Percentiles rank a stretch among this genome's conserved stretches.
phyloP scores from a whole-genome alignment of 2,329 filamentous ascomycete genomes.

The Apiospora koreana region DNA sequence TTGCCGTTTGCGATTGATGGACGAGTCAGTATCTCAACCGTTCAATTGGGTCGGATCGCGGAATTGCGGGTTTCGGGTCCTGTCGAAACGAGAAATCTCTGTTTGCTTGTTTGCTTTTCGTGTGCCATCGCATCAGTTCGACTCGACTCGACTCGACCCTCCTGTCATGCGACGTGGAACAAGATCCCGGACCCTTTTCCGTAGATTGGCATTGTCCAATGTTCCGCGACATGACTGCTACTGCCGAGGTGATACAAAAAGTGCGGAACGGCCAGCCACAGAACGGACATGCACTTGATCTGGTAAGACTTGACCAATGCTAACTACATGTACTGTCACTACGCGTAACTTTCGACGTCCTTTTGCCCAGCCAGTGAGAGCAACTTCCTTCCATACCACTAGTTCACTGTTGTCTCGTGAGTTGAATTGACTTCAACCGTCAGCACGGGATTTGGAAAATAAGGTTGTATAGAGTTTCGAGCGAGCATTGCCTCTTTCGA shows the following conservation, averaged over 20 bases:
- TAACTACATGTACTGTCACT: too few species aligned
- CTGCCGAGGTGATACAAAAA: background rate
- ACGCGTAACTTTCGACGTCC: background rate
- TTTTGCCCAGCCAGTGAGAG: background rate
- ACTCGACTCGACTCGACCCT: background rate
- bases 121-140: too few species aligned
- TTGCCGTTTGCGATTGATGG: background rate
- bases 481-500: background rate
- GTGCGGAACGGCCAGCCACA: conserved; percentile 2
- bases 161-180: background rate
- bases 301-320: background rate
- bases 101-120: too few species aligned
- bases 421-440: background rate
- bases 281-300: conserved; percentile 10
- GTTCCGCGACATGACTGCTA: background rate
- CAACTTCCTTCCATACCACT: too few species aligned
- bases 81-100: background rate
- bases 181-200: background rate
- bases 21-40: background rate
- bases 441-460: background rate
- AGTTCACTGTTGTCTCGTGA: background rate
- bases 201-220: background rate
- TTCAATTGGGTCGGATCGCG: conserved; percentile 1
- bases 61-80: background rate
- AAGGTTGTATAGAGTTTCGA: background rate